Percentiles rank a stretch among this genome's conserved stretches.
Conservation (phyloP, 768 basidiomycete genomes). For the Tylopilus vinaceipallidus region DNA sequence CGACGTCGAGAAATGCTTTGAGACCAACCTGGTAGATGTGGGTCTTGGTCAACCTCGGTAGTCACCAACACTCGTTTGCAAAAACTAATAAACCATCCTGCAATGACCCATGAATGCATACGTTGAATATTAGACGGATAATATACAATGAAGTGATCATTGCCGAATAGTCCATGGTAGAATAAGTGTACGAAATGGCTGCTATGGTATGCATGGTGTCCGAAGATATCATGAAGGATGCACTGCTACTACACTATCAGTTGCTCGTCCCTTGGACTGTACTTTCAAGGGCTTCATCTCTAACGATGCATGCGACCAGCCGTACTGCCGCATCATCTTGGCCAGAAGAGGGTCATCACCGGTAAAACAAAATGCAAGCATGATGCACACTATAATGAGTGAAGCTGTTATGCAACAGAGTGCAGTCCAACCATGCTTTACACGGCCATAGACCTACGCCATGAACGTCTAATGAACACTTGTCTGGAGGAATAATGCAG, state of each 20-base stretch:
- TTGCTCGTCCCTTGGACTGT: background rate
- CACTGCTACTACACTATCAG: background rate
- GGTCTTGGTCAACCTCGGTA: background rate
- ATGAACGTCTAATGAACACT: constrained; percentile 3
- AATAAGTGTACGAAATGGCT: background rate
- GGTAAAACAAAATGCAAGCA: constrained; percentile 45
- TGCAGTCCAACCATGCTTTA: constrained; percentile 56
- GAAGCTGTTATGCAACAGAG: constrained; percentile 49
- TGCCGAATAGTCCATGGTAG: constrained; percentile 10
- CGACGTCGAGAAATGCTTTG: background rate
- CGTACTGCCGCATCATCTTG: constrained; percentile 24
- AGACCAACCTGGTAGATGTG: background rate
- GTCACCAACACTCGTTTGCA: too few relatives aligned
- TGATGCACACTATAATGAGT: constrained; percentile 37
- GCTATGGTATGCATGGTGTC: constrained; percentile 6
- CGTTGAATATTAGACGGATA: constrained; percentile 7
- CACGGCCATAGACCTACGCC: constrained; percentile 56
- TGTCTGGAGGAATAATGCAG: background rate
- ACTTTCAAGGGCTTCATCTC: constrained; percentile 11
- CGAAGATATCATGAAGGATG: constrained; percentile 4
- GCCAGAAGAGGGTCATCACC: constrained; percentile 45
- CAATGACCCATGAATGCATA: too few relatives aligned
- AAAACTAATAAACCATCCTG: too few relatives aligned
- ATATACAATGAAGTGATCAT: constrained; percentile 11
- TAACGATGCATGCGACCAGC: constrained; percentile 8